Percentiles rank a stretch among this genome's conserved stretches.
Evolutionary conservation across 2,329 filamentous ascomycete species (phyloP).

Genomic region (Fusarium napiforme): DNA sequence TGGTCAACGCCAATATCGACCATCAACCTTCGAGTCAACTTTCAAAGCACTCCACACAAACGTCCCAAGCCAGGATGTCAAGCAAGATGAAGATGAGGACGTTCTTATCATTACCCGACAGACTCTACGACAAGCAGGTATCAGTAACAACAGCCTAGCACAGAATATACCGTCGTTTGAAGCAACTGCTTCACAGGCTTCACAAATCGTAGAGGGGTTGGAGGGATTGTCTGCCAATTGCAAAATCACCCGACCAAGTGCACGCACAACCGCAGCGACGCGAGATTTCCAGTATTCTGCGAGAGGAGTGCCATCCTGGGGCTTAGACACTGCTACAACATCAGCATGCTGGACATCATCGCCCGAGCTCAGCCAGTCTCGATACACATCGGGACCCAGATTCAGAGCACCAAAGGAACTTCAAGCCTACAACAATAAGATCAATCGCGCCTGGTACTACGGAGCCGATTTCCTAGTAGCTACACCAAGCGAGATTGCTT

Average conservation of each 20-base stretch:
- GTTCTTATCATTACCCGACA: constrained; percentile 36
- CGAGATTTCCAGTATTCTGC: background rate
- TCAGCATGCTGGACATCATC: constrained; percentile 12
- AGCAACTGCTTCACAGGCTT: background rate
- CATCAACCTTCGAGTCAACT: constrained; percentile 55
- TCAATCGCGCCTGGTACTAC: constrained; percentile 54
- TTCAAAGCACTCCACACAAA: constrained; percentile 49
- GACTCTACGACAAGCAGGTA: constrained; percentile 38
- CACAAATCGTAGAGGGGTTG: background rate
- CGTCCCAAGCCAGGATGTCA: constrained; percentile 32
- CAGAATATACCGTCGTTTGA: constrained; percentile 15
- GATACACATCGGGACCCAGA: constrained; percentile 33
- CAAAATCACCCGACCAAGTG: background rate
- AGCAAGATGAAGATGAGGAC: constrained; percentile 44
- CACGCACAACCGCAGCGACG: background rate
- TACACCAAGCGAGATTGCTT: constrained; percentile 43
- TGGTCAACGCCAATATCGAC: constrained; percentile 61
- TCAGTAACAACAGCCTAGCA: constrained; percentile 31
- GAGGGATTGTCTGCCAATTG: constrained; percentile 1
- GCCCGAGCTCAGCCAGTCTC: background rate
- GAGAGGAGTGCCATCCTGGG: constrained; percentile 6
- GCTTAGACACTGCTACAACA: constrained; percentile 5
- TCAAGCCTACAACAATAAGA: constrained; percentile 41
- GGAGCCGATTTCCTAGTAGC: constrained; percentile 52
- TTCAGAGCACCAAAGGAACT: constrained; percentile 40